Conservation (phyloP, 163 green algal species). For the Chlorella variabilis region DNA sequence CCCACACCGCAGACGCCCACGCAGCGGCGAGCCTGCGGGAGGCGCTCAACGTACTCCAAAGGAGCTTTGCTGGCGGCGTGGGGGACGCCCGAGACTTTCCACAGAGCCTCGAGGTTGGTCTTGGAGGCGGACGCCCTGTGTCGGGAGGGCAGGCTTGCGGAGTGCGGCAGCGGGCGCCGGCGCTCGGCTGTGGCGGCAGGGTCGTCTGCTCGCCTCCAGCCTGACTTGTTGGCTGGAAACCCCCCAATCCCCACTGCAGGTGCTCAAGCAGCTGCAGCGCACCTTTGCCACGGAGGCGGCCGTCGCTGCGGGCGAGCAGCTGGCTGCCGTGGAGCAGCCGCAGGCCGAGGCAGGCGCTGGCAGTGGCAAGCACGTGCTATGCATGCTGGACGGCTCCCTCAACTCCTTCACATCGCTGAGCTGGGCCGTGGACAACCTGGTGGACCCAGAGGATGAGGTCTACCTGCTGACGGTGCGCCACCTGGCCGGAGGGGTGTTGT, state of each 20-base stretch:
- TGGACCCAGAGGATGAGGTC: background rate
- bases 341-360: no score
- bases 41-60: background rate
- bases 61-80: background rate
- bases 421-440: background rate
- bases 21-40: background rate
- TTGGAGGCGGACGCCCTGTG: no score
- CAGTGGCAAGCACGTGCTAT: background rate
- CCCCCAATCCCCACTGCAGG: no score
- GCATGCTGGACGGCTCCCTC: conserved; percentile 8
- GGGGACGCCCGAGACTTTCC: background rate
- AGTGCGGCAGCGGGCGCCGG: no score
- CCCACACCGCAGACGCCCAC: no score
- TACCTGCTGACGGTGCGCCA: conserved; percentile 13
- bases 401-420: conserved; percentile 10
- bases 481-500: background rate
- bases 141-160: no score
- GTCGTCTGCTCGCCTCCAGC: no score
- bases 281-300: no score
- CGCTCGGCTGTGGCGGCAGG: no score
- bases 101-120: background rate
- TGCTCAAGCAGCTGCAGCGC: no score
- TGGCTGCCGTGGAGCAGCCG: background rate
- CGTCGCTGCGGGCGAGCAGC: background rate
- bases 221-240: no score